Evolutionary conservation across 2,329 filamentous ascomycete species (phyloP), one percentile per base, ranked within the genome.

Genomic region (Cladosporium oxysporum): DNA sequence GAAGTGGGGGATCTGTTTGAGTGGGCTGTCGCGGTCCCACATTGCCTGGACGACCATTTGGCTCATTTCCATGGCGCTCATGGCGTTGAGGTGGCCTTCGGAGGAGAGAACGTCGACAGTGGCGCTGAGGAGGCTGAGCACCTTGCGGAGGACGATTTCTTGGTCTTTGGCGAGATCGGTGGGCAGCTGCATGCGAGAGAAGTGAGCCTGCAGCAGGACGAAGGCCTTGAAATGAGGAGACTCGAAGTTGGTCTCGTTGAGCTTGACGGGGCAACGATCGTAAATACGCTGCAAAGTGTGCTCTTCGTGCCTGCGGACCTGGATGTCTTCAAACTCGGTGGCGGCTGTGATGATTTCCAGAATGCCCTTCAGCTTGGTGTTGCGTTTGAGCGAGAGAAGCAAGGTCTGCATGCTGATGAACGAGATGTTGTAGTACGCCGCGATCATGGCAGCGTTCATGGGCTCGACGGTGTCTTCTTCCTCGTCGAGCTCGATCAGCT

Each of bases 351-450:
- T 89, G 73, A 99, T 98, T 79, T 99, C 95, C 64, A 99, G 84
- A 52, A 99, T 93, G 57, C 93, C 93, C 85, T 99, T 99, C 70
- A 99, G 87, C 83, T 97, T 98, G 4, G 93, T 98, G 71, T 90
- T 90, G 50, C 88, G 88, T 64, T 88, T 93, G 57, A 99, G 85
- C 16, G 95, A 99, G 65, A 99, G 84, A 61, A 99, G 83, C 84
- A 99, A 94, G 0, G 95, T 99, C 81, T 99, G 94, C 93, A 99
- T 99, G 2, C 95, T 99, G 78, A 97, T 91, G 81, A 97, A 98
- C 6, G 94, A 97, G 75, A 99, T 97, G 79, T 97, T 98, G 85
- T 99, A 99, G 84, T 99, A 98, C 1, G 95, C 93, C 11, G 92
- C 93, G 75, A 99, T 98, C 91, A 97, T 97, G 71, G 95, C 95